Conservation (phyloP, 768 basidiomycete genomes). For the Russula brevipes region DNA sequence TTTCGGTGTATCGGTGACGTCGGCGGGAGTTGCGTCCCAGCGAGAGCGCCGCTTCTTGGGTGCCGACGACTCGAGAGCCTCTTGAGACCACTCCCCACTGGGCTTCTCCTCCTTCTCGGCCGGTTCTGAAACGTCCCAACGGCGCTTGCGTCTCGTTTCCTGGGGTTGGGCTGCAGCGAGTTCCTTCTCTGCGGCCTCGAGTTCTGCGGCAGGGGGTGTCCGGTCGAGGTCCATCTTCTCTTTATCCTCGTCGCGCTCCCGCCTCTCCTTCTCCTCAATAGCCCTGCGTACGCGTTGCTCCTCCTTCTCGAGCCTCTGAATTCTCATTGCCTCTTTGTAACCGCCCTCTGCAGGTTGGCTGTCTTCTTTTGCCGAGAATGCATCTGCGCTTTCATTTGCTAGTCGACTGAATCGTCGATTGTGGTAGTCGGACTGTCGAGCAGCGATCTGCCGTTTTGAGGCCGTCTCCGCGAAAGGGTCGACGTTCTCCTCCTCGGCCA, state of each 20-base stretch:
- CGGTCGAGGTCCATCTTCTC: constrained; percentile 86
- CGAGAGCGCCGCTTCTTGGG: constrained; percentile 91
- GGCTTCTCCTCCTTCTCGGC: constrained; percentile 59
- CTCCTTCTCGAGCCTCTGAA: constrained; percentile 88
- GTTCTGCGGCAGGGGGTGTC: constrained; percentile 81
- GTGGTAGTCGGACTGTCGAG: constrained; percentile 93
- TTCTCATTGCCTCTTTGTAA: constrained; percentile 95
- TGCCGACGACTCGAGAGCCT: constrained; percentile 64
- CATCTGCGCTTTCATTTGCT: constrained; percentile 75
- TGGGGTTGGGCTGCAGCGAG: constrained; percentile 44
- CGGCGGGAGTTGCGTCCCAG: constrained; percentile 92
- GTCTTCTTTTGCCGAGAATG: constrained; percentile 62
- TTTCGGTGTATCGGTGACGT: constrained; percentile 71
- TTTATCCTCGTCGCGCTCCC: constrained; percentile 62
- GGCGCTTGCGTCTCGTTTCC: constrained; percentile 65
- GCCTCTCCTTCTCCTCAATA: constrained; percentile 85
- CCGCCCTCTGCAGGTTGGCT: constrained; percentile 73
- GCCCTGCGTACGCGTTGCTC: constrained; percentile 76
- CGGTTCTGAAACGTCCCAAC: constrained; percentile 68
- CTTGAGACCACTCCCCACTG: constrained; percentile 68
- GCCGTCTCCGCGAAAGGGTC: constrained; percentile 93
- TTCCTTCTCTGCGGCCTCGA: constrained; percentile 67
- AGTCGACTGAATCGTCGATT: constrained; percentile 83
- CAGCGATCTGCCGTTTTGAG: constrained; percentile 87
- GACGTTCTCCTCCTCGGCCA: constrained; percentile 89